Base-by-base conservation (phyloP, 129 eudicot genomes). In the Pulicaria dysenterica region DNA sequence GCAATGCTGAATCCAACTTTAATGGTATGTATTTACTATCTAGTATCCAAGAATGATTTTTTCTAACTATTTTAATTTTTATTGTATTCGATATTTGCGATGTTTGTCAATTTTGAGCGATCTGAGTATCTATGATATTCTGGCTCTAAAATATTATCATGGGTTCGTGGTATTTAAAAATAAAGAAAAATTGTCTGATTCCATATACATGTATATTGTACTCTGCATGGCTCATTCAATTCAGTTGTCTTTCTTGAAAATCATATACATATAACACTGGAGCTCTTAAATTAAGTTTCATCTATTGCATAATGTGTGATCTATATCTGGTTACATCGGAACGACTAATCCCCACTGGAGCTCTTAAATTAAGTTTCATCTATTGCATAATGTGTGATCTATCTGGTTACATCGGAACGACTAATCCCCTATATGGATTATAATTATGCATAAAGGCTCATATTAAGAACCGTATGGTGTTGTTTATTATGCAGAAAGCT, bases 401-500 rank as follows among this genome's bases (percentile, higher is more conserved):
- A 5, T 37, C 36, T 34, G 57, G 69, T 60, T 37, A 41, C 14
- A 7, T 47, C 8, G 38, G 37, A 16, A 3, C 7, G 34, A 24
- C 5, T 34, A 39, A 48, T 59, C 58, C 16, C 59, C 47, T 47
- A 17, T 74, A 2, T 38, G 41, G 60, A 38, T 12, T 71, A 46
- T 62, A 43, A 37, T 40, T 67, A 43, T 14, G 34, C 39, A 53
- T 66, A 37, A 41, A 59, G 40, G 13, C 49, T 57, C 53, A 50
- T 62, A 63, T 61, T 34, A 56, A 42, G 37, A 15, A 71, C 64
- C 77, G 77, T 37, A 60, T 50, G 46, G 55, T 49, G 43, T 61
- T 50, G 50, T 59, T 68, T 48, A 60, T 83, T 48, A 61, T 84
- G 87, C 92, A 88, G 96, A 79, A 72, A 72, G 73, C 73, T 90